A percentile compares a stretch with the other conserved stretches of the same genome.
Evolutionary conservation across 257 asterid genomes (phyloP).

Genomic region (Solanum sitiens): DNA sequence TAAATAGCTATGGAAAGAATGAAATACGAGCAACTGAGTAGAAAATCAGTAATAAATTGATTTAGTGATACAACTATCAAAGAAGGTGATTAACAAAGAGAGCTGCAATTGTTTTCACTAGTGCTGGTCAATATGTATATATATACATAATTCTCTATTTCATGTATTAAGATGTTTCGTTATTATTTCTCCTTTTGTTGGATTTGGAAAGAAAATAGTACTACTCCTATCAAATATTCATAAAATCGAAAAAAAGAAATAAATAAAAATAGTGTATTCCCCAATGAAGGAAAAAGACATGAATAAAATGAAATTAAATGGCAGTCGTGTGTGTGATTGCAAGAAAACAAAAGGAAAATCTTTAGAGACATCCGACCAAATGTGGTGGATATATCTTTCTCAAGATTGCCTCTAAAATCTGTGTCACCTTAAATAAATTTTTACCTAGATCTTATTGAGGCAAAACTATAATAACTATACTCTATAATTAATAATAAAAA

Average conservation of each 20-base stretch:
- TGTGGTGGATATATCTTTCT: slow-evolving; percentile 28
- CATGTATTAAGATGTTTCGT: background rate
- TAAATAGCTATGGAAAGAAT: background rate
- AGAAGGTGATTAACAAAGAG: background rate
- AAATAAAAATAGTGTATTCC: background rate
- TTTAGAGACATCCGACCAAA: slow-evolving; percentile 25
- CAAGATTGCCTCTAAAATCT: slow-evolving; percentile 23
- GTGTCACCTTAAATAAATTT: slow-evolving; percentile 13
- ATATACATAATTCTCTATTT: too few relatives aligned
- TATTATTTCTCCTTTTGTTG: background rate
- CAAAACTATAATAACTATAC: background rate
- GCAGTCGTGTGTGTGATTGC: background rate
- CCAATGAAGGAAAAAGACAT: background rate
- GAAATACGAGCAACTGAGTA: background rate
- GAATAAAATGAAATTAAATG: background rate
- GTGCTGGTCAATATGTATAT: too few relatives aligned
- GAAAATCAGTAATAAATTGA: background rate
- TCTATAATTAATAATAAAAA: background rate
- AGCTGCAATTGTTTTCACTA: too few relatives aligned
- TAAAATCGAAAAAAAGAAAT: background rate
- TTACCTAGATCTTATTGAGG: background rate
- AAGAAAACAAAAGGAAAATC: background rate
- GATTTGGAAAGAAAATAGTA: background rate
- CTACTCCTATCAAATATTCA: background rate
- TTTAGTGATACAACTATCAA: background rate